A percentile compares a stretch with the other conserved stretches of the same genome.
Conservation (phyloP, 2,329 filamentous ascomycete species). For the Alternaria incomplexa region DNA sequence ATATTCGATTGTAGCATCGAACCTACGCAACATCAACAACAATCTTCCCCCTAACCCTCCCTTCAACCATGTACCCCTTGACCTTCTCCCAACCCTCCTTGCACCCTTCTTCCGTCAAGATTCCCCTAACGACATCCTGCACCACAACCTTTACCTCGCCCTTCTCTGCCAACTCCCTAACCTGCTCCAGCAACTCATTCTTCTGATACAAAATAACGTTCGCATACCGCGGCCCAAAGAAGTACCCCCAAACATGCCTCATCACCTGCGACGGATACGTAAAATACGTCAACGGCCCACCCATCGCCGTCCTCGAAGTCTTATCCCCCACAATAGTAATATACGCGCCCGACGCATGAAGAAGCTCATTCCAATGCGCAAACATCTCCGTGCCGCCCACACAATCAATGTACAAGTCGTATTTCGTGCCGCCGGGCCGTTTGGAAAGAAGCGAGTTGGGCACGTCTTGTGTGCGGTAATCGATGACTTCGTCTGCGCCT, state of each 20-base stretch:
- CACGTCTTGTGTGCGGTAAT: constrained; percentile 42
- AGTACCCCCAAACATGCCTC: constrained; percentile 27
- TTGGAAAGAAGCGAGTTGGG: constrained; percentile 42
- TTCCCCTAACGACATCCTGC: constrained; percentile 36
- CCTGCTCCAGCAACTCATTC: constrained; percentile 32
- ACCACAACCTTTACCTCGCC: constrained; percentile 29
- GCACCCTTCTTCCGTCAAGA: constrained; percentile 26
- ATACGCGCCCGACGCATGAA: constrained; percentile 49
- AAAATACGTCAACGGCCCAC: constrained; percentile 42
- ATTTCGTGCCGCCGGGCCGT: constrained; percentile 38
- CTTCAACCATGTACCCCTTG: constrained; percentile 31
- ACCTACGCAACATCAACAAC: constrained; percentile 26
- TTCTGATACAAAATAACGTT: constrained; percentile 32
- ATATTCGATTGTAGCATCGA: too few species aligned
- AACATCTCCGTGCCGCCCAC: constrained; percentile 58
- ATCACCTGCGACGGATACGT: constrained; percentile 36
- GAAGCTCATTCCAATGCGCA: constrained; percentile 29
- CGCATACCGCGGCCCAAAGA: constrained; percentile 39
- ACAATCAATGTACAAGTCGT: constrained; percentile 58
- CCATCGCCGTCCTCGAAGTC: constrained; percentile 48
- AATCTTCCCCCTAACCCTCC: constrained; percentile 40
- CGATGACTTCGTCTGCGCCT: constrained; percentile 57
- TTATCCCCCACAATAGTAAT: constrained; percentile 51
- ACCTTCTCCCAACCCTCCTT: constrained; percentile 32
- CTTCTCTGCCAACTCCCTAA: constrained; percentile 29